Evolutionary conservation across 305 asterid genomes (phyloP), one percentile per base, ranked within the genome.

Genomic region (Withania somnifera): DNA sequence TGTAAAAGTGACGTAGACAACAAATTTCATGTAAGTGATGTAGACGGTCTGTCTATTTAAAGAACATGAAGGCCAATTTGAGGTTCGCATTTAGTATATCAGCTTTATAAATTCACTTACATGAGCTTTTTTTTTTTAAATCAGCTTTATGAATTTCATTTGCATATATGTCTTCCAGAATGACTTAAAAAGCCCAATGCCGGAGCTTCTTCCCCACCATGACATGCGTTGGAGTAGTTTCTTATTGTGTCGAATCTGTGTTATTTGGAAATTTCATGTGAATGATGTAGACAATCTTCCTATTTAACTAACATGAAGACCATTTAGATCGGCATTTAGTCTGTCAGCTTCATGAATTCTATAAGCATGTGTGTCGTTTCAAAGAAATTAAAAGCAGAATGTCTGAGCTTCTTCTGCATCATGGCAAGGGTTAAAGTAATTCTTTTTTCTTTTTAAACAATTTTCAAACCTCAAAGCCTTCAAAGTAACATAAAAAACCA

Each of bases 1-100:
- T 80, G 78, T 47, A 45, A 24, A 54, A 45, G 22, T 63, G 77
- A 40, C 3, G 19, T 83, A 86, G 42, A 80, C 82, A 51, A 56
- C 84, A 17, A 80, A 75, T 78, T 47, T 79, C 67, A 80, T 81
- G 98, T 94, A 89, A 87, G 84, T 86, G 53, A 81, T 82, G 22
- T 47, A 75, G 76, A 73, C 47, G 20, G 60, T n/a, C n/a, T 42
- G 6, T 47, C n/a, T 36, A 17, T 61, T 69, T 73, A 45, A 73
- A 5, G 2, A 3, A 24, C 79, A 7, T 2, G 40, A 73, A 47
- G 15, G 79, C 79, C 58, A 45, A 22, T 22, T n/a, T 69, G 26
- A 32, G 75, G 75, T 67, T 24, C 7, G 38, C 24, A 14, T 71
- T 4, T 71, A 67, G 8, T 36, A 30, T 19, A 9, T 66, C 24